Evolutionary conservation across 2,329 filamentous ascomycete species (phyloP).

Genomic region (Mollisia scopiformis): DNA sequence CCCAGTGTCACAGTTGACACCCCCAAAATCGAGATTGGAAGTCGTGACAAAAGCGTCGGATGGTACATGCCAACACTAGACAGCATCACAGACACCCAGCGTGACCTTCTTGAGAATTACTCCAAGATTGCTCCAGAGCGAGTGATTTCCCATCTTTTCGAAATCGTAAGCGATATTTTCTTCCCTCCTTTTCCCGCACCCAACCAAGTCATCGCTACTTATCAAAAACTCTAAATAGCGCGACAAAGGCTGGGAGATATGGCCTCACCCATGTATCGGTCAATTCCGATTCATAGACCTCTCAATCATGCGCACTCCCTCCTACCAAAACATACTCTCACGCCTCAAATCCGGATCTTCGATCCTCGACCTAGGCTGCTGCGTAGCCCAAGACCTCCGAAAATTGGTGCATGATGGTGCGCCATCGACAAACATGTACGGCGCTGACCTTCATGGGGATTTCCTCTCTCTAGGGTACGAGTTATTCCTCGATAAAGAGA

Average conservation of each 20-base stretch:
- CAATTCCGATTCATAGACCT: not conserved
- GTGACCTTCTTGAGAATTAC: conserved; percentile 22
- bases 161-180: conserved; percentile 12
- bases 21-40: conserved; percentile 6
- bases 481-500: not conserved
- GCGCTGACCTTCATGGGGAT: not conserved
- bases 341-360: not conserved
- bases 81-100: conserved; percentile 7
- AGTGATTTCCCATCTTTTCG: conserved; percentile 14
- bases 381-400: not conserved
- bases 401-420: not conserved
- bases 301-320: not conserved
- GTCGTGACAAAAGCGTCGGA: conserved; percentile 10
- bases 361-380: not conserved
- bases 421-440: not conserved
- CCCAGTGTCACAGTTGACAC: too few species aligned
- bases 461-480: not conserved
- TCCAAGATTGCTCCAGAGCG: conserved; percentile 11
- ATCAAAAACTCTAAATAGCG: not conserved
- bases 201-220: too few species aligned
- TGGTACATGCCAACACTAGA: conserved; percentile 18
- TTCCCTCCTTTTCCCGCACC: too few species aligned
- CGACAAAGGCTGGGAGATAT: not conserved
- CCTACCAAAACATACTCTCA: not conserved
- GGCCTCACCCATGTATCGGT: not conserved